Base-by-base conservation (phyloP, 345 rosid species). In the Camelina laxa region DNA sequence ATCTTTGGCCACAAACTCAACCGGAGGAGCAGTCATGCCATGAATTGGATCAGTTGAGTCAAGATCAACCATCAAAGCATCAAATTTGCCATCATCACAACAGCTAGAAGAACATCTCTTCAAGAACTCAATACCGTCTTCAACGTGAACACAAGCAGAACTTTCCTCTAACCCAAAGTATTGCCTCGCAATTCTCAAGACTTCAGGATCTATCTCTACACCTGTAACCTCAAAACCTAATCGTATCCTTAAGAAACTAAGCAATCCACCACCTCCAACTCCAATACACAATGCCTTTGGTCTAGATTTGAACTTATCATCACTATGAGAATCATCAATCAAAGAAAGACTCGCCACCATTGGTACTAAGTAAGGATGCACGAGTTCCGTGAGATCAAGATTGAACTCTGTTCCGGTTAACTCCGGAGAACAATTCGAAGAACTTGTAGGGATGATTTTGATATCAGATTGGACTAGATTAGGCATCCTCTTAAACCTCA, bases 401-500 rank as follows among this genome's bases (percentile, higher is more conserved):
- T 48, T 72, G 33, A 88, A 87, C 57, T 49, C 73, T 31, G 82
- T 60, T 51, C 69, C 82, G 15, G 77, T 80, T 41, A 84, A 70
- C 49, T 75, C 76, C 17, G 36, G 13, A 27, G 72, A 38, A 12
- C 47, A 2, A 67, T 70, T 80, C 8, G 42, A 69, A 63, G 42
- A 31, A 0, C 3, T 19, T 54, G 45, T 58, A 0, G 92, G 91
- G 20, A 83, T 70, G 3, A 88, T 79, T 56, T 72, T 77, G 20
- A 88, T 73, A 33, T 85, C 90, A 1, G 94, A 80, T 75, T 93
- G 98, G 30, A 91, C 81, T 75, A 88, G 77, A 65, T 85, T 89
- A 5, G 98, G 96, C 94, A 84, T 85, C 58, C 94, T 93, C 77
- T 88, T 91, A 68, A 91, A 91, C 83, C 98, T 93, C 79, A 91